Evolutionary conservation across 345 rosid genomes (phyloP).

Genomic region (Citrus unshiu): DNA sequence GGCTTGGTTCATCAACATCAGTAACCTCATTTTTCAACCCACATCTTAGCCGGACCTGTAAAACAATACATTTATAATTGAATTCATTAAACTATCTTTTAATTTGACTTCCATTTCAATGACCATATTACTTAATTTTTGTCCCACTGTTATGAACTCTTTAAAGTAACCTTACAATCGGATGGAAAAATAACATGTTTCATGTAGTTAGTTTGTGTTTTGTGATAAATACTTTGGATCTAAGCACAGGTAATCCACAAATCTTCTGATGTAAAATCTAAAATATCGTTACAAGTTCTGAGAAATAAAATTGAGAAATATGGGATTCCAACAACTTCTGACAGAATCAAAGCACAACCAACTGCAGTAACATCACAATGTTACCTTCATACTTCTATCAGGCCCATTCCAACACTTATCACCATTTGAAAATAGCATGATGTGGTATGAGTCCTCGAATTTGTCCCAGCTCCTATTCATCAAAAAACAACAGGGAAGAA

Average conservation of each 20-base stretch:
- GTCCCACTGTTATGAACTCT: neutral
- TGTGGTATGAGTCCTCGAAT: slow-evolving; percentile 61
- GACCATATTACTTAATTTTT: neutral
- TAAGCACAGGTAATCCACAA: neutral
- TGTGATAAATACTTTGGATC: neutral
- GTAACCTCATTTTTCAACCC: slow-evolving; percentile 76
- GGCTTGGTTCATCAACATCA: slow-evolving; percentile 94
- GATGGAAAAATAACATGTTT: neutral
- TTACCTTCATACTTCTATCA: slow-evolving; percentile 83
- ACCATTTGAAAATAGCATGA: slow-evolving; percentile 74
- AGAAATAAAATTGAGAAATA: neutral
- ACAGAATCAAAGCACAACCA: neutral
- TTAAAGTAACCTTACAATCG: too few species aligned
- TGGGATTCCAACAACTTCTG: neutral
- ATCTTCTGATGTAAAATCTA: neutral
- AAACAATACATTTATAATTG: neutral
- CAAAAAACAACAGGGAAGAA: slow-evolving; percentile 5
- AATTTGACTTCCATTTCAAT: neutral
- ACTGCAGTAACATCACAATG: neutral
- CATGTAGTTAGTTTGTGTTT: neutral
- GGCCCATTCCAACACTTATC: slow-evolving; percentile 99
- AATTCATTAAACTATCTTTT: slow-evolving; percentile 3
- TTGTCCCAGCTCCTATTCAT: slow-evolving; percentile 75
- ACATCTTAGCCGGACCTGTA: slow-evolving; percentile 82
- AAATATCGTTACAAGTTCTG: neutral